Percentiles rank a stretch among this genome's conserved stretches.
phyloP scores from a whole-genome alignment of 495 filamentous ascomycete species.

The Neurospora sp. region DNA sequence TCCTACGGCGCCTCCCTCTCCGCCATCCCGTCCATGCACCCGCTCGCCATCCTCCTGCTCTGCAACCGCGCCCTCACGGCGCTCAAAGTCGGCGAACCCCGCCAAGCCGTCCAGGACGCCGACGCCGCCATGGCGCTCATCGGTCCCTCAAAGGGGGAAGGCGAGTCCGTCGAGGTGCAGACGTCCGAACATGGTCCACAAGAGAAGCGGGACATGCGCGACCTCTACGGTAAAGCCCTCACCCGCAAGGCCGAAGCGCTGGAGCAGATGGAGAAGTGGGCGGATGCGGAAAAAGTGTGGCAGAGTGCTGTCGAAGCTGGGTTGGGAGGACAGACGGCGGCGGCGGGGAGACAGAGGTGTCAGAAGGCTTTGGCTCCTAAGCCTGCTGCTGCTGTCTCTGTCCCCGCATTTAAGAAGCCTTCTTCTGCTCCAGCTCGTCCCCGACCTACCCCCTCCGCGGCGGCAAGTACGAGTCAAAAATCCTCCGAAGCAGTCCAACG shows the following conservation, averaged over 20 bases:
- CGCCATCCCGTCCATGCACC: slow-evolving; percentile 69
- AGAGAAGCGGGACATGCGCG: slow-evolving; percentile 75
- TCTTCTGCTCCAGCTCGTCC: slow-evolving; percentile 41
- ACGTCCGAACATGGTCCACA: slow-evolving; percentile 38
- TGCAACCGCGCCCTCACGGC: slow-evolving; percentile 87
- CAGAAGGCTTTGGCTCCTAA: slow-evolving; percentile 69
- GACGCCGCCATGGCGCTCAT: slow-evolving; percentile 74
- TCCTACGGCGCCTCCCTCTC: slow-evolving; percentile 69
- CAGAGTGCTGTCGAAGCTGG: slow-evolving; percentile 71
- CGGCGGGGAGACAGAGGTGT: slow-evolving; percentile 80
- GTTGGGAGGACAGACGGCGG: slow-evolving; percentile 70
- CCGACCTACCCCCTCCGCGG: slow-evolving; percentile 7
- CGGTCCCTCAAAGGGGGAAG: slow-evolving; percentile 64
- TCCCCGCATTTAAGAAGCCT: background rate
- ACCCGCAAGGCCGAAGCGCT: slow-evolving; percentile 92
- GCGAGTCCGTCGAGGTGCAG: slow-evolving; percentile 62
- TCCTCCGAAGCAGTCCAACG: slow-evolving; percentile 60
- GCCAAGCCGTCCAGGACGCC: slow-evolving; percentile 71
- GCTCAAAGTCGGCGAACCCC: slow-evolving; percentile 82
- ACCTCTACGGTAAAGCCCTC: slow-evolving; percentile 85
- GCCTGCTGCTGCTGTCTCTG: slow-evolving; percentile 24
- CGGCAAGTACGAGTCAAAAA: slow-evolving; percentile 19
- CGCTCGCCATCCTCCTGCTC: slow-evolving; percentile 72
- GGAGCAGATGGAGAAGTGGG: slow-evolving; percentile 92
- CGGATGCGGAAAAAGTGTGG: slow-evolving; percentile 73